Base-by-base conservation (phyloP, 2,329 filamentous ascomycete genomes). In the Fusarium chlamydosporum region DNA sequence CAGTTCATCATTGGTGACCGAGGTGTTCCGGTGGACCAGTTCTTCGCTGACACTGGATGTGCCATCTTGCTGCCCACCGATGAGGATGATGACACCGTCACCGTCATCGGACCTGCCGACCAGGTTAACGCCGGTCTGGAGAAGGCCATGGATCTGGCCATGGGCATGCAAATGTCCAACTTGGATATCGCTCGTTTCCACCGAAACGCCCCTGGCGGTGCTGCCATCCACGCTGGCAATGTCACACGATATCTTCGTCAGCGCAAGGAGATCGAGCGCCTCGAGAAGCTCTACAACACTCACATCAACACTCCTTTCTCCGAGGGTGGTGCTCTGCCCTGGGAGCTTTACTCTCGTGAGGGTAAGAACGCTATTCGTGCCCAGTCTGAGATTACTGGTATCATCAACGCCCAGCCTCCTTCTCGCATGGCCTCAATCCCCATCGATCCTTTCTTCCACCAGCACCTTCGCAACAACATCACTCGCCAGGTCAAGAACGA, bases 1-100 rank as follows among this genome's bases (percentile, higher is more conserved):
- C 94, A 97, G 78, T 98, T 97, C 83, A 96, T 99, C 76, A 90
- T 97, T 67, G 95, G 95, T 52, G 90, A 95, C 65, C 88, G 90
- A 65, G 94, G 92, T 65, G 87, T 92, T 65, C 89, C 92, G 18
- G 84, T 93, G 34, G 89, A 97, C 60, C 89, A 97, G 45, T 97
- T 99, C 83, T 89, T 97, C 69, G 86, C 90, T 45, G 89, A 97
- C 75, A 98, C 96, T 60, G 95, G 95, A 67, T 99, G 96, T 79
- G 88, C 92, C 42, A 91, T 98, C 62, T 87, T 98, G 59, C 81
- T 98, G 45, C 95, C 93, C 9, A 85, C 85, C 27, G 88, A 91
- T 26, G 89, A 92, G 54, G 92, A 96, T 59, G 92, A 93, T 46
- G 93, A 97, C 74, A 89, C 89, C 41, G 87, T 98, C 46, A 95